Evolutionary conservation across 176 grass and related monocot genomes (phyloP), one percentile per base, ranked within the genome.

Genomic region (Pontederia paniculata): DNA sequence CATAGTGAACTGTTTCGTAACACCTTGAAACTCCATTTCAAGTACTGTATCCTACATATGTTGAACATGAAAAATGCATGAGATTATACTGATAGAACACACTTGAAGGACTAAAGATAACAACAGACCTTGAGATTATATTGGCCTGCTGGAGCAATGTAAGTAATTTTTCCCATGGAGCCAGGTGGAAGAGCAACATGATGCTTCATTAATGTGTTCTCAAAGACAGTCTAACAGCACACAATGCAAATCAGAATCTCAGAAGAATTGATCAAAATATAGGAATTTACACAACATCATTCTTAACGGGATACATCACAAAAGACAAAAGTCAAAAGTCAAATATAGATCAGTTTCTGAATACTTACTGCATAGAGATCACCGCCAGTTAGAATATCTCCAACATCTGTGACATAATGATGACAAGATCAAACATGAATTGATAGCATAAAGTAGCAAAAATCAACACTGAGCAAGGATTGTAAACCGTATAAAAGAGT

Each of bases 121-220:
- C 48, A 48, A 68, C 76, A 73, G 43, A 95, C 89, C 72, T 79
- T 75, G 22, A 89, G 73, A 45, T 54, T 81, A 68, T 89, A 89
- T 37, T 85, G 81, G 62, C 86, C 86, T 19, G 78, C 67, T 52
- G 86, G 81, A 41, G 86, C 86, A 76, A 89, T 46, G 31, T 73
- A 76, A 50, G 64, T 73, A n/a, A 89, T 85, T 55, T 89, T 89
- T 51, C 81, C 86, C 86, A 89, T 89, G 45, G 86, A 58, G 55
- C 86, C 81, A 61, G 86, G 88, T 31, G 88, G 88, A 80, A 94
- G 80, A 22, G 88, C 83, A 65, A 88, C 80, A 67, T 76, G 48
- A 59, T 94, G 88, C 57, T 80, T 7, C 83, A 94, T 88, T 77
- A 88, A 67, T 52, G 83, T 81, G 20, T 90, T 90, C 75, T 90